Evolutionary conservation across 345 rosid genomes (phyloP).

Genomic region (Excoecaria cochinchinensis): DNA sequence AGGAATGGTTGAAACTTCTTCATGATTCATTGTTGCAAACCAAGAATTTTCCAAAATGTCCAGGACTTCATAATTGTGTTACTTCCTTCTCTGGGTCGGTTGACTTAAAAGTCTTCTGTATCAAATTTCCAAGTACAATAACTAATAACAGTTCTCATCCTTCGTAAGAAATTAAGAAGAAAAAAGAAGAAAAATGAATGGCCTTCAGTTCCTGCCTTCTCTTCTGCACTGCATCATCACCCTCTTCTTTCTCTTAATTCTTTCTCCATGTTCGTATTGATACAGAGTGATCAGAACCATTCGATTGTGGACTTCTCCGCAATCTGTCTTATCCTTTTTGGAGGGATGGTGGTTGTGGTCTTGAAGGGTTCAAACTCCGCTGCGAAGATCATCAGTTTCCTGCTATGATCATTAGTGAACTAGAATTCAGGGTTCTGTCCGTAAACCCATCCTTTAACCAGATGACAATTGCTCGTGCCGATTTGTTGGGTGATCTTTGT

Average conservation of each 20-base stretch:
- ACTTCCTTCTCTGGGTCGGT: no score
- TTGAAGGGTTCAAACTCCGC: slow-evolving; percentile 27
- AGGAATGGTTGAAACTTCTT: no score
- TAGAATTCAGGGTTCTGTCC: slow-evolving; percentile 13
- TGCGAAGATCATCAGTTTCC: slow-evolving; percentile 21
- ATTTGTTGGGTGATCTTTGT: slow-evolving; percentile 21
- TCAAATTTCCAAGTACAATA: no score
- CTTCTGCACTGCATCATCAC: slow-evolving; percentile 2
- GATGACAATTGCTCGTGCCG: slow-evolving; percentile 29
- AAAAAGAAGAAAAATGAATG: not conserved
- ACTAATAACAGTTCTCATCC: no score
- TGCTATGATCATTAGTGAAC: not conserved
- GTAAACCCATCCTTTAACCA: rapidly evolving
- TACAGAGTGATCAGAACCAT: slow-evolving; percentile 29
- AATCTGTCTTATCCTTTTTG: slow-evolving; percentile 50
- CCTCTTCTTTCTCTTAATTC: slow-evolving; percentile 25
- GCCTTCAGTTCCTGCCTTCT: not conserved
- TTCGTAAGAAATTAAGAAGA: no score
- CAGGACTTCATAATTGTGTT: no score
- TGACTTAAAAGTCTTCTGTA: no score
- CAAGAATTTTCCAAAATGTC: no score
- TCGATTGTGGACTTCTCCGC: slow-evolving; percentile 32
- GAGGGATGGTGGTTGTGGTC: slow-evolving; percentile 47
- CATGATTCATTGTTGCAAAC: no score
- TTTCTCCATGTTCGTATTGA: slow-evolving; percentile 22